Conservation (phyloP, 2,329 filamentous ascomycete species). For the Pyricularia grisea region DNA sequence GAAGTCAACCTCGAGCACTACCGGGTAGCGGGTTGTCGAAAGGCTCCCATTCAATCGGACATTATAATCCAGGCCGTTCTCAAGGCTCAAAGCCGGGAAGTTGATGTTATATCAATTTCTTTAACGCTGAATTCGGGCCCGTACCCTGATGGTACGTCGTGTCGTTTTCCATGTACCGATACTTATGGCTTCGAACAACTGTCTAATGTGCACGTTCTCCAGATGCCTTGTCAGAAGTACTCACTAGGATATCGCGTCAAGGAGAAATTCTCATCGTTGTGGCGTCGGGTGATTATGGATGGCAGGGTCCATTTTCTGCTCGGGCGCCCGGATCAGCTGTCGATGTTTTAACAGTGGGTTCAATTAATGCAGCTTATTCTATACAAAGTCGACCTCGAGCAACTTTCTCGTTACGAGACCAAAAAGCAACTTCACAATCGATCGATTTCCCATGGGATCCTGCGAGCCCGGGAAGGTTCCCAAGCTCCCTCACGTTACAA, state of each 20-base stretch:
- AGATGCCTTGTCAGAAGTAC: neutral
- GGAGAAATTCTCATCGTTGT: neutral
- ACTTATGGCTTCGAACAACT: no score
- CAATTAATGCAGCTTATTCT: neutral
- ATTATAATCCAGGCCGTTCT: neutral
- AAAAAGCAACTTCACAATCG: neutral
- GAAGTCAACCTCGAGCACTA: neutral
- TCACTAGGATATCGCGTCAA: neutral
- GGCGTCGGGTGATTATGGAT: neutral
- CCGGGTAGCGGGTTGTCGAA: neutral
- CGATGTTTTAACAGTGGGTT: neutral
- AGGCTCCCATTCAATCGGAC: neutral
- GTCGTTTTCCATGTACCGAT: no score
- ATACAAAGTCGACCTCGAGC: neutral
- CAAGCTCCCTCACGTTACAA: neutral
- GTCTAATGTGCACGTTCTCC: no score
- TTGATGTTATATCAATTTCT: neutral
- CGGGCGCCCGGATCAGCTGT: neutral
- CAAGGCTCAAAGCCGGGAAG: neutral
- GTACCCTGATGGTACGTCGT: neutral
- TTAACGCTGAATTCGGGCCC: neutral
- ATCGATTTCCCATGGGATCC: neutral
- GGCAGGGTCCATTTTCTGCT: neutral
- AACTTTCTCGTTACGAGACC: neutral
- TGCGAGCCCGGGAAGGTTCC: neutral